Percentiles rank a stretch among this genome's conserved stretches.
These are phyloP conservation scores for Euphorbia schlechtendalii DNA, from an alignment of 441 rosid genomes.

Conservation along the genomic window DNA sequence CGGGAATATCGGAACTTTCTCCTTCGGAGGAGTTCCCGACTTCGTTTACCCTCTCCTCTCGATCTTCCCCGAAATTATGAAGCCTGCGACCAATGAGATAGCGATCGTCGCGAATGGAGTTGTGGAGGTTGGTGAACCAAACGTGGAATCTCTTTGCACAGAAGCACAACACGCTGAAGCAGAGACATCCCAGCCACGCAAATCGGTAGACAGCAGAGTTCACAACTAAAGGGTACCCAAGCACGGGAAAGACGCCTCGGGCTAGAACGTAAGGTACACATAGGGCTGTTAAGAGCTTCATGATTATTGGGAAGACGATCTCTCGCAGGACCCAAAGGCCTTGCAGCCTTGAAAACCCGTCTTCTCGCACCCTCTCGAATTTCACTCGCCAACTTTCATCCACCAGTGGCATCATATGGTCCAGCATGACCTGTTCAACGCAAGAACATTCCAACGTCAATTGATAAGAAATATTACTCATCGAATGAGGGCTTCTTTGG, in stretches of 20 bases:
- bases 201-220: constrained; percentile 90
- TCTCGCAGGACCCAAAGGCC: constrained; percentile 89
- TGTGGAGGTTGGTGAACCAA: constrained; percentile 98
- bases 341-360: constrained; percentile 90
- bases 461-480: not conserved
- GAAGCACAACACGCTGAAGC: constrained; percentile 56
- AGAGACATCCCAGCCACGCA: constrained; percentile 92
- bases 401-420: constrained; percentile 93
- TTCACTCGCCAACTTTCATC: constrained; percentile 85
- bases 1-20: constrained; percentile 14
- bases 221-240: constrained; percentile 81
- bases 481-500: not conserved
- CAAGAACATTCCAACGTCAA: not conserved
- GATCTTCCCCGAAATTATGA: constrained; percentile 67
- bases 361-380: constrained; percentile 87
- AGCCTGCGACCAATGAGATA: constrained; percentile 89
- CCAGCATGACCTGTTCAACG: constrained; percentile 70
- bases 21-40: constrained; percentile 21
- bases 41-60: constrained; percentile 23
- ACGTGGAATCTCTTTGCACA: constrained; percentile 84
- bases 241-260: constrained; percentile 83
- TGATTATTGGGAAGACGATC: constrained; percentile 80
- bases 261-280: constrained; percentile 89
- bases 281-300: constrained; percentile 87
- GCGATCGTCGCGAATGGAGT: constrained; percentile 88